phyloP scores from a whole-genome alignment of 495 filamentous ascomycete species.

The Cercophora newfieldiana region DNA sequence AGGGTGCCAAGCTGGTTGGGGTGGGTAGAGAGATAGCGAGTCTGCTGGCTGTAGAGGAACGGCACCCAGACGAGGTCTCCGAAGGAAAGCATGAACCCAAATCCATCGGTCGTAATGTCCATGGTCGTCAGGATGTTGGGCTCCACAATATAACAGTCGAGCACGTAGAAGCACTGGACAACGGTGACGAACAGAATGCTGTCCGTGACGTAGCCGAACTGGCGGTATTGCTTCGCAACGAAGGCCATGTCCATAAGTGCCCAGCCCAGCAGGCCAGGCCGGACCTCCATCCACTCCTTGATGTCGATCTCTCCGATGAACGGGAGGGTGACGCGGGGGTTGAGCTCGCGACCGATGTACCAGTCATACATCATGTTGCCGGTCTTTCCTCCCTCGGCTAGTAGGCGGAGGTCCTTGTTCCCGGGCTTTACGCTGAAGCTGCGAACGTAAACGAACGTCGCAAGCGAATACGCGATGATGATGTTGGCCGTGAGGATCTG shows the following conservation, averaged over 20 bases:
- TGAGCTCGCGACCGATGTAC: constrained; percentile 96
- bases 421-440: constrained; percentile 79
- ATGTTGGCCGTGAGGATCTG: constrained; percentile 83
- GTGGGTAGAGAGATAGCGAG: constrained; percentile 83
- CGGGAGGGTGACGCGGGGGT: constrained; percentile 80
- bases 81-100: constrained; percentile 95
- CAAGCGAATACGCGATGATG: constrained; percentile 65
- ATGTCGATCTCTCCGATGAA: constrained; percentile 83
- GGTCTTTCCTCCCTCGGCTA: constrained; percentile 77
- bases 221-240: constrained; percentile 82
- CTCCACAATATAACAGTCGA: constrained; percentile 90
- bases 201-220: constrained; percentile 79
- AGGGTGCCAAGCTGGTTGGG: constrained; percentile 70
- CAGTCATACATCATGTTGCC: constrained; percentile 94
- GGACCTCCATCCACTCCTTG: constrained; percentile 86
- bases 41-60: constrained; percentile 83
- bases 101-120: constrained; percentile 92
- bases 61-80: constrained; percentile 94
- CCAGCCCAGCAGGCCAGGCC: constrained; percentile 90
- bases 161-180: constrained; percentile 80
- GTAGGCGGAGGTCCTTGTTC: constrained; percentile 66
- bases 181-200: constrained; percentile 78
- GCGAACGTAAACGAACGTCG: constrained; percentile 73
- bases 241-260: constrained; percentile 83
- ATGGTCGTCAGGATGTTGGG: constrained; percentile 91